phyloP scores from a whole-genome alignment of 768 basidiomycete genomes.

The Naganishia vishniacii region DNA sequence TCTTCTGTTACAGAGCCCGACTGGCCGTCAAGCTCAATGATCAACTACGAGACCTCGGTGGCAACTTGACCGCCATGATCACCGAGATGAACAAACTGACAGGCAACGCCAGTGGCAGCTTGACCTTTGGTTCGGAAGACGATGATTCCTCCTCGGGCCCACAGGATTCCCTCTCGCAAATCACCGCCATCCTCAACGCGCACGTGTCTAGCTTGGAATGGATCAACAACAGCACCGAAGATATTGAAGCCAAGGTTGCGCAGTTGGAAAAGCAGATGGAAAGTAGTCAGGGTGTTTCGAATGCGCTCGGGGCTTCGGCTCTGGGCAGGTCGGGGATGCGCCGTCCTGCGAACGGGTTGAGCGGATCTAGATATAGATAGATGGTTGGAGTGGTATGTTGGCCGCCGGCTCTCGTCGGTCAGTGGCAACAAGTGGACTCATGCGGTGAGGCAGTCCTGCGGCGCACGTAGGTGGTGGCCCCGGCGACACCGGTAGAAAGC shows the following conservation, averaged over 20 bases:
- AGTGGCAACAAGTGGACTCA: too few relatives aligned
- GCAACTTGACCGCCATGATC: slow-evolving; percentile 27
- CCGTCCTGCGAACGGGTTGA: neutral
- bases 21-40: slow-evolving; percentile 20
- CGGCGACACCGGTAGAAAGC: too few relatives aligned
- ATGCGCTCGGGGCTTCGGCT: slow-evolving; percentile 3
- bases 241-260: slow-evolving; percentile 18
- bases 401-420: too few relatives aligned
- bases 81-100: slow-evolving; percentile 26
- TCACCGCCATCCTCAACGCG: slow-evolving; percentile 26
- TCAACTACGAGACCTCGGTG: slow-evolving; percentile 22
- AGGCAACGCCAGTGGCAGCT: slow-evolving; percentile 9
- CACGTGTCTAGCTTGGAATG: slow-evolving; percentile 26
- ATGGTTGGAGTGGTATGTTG: too few relatives aligned
- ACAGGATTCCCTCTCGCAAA: slow-evolving; percentile 22
- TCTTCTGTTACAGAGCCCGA: slow-evolving; percentile 3
- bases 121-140: slow-evolving; percentile 13
- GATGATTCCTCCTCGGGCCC: neutral
- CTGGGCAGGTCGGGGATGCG: slow-evolving; percentile 16
- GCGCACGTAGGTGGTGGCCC: too few relatives aligned
- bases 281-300: neutral
- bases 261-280: slow-evolving; percentile 24
- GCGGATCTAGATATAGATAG: slow-evolving; percentile 18
- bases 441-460: too few relatives aligned
- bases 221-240: slow-evolving; percentile 26